A percentile compares a stretch with the other conserved stretches of the same genome.
phyloP scores from a whole-genome alignment of 2,329 filamentous ascomycete genomes.

The Thermoascus crustaceus region DNA sequence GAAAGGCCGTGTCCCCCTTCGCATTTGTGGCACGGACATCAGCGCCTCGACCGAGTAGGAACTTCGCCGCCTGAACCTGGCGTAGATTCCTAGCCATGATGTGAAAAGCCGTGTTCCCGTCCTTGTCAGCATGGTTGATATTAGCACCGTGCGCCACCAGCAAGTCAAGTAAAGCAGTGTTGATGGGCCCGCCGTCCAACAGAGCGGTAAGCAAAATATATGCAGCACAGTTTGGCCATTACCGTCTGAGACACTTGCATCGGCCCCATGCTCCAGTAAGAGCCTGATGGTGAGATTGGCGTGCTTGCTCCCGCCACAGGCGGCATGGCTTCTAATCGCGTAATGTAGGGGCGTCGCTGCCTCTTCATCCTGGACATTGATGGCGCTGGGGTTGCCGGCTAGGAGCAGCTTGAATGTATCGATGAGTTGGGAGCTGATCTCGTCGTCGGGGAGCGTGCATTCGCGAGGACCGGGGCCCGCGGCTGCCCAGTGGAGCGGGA shows the following conservation, averaged over 20 bases:
- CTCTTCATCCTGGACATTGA: conserved; percentile 13
- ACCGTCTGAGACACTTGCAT: conserved; percentile 9
- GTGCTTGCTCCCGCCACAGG: conserved; percentile 6
- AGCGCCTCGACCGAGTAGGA: conserved; percentile 12
- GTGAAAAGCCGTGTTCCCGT: conserved; percentile 16
- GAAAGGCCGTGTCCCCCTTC: conserved; percentile 15
- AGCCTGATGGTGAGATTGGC: conserved; percentile 9
- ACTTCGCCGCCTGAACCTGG: conserved; percentile 12
- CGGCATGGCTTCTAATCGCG: conserved; percentile 8
- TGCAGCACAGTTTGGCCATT: conserved; percentile 13
- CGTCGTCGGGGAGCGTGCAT: conserved; percentile 6
- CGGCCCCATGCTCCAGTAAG: conserved; percentile 13
- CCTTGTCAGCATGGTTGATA: conserved; percentile 12
- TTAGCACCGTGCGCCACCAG: conserved; percentile 14
- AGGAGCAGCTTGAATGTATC: conserved; percentile 15
- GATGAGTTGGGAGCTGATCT: conserved; percentile 5
- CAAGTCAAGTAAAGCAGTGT: conserved; percentile 11
- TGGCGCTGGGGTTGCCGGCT: conserved; percentile 8
- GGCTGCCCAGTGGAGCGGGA: conserved; percentile 13
- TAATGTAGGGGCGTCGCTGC: conserved; percentile 13
- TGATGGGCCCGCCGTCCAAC: conserved; percentile 7
- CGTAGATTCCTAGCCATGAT: conserved; percentile 13
- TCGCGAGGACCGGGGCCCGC: conserved; percentile 6
- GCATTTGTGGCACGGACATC: conserved; percentile 12
- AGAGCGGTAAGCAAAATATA: conserved; percentile 9